Evolutionary conservation across 1,139 yeast species (phyloP).

Genomic region (Kodamaea anthophila): DNA sequence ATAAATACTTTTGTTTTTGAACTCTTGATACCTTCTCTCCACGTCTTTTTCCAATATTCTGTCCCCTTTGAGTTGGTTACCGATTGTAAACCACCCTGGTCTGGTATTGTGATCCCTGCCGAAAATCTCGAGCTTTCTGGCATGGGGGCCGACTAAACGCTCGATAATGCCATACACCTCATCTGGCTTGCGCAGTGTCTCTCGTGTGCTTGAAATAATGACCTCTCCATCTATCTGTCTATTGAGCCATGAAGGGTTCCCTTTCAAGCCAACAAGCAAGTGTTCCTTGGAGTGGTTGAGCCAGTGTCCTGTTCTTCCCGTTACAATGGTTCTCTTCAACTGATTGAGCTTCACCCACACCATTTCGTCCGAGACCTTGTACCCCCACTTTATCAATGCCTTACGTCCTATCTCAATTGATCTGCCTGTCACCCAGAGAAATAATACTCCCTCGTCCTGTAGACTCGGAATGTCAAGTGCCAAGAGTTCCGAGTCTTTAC

Average conservation of each 20-base stretch:
- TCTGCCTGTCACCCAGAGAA: conserved; percentile 93
- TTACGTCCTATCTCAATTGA: conserved; percentile 83
- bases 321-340: conserved; percentile 78
- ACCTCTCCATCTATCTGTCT: conserved; percentile 65
- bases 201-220: conserved; percentile 77
- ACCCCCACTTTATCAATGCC: conserved; percentile 79
- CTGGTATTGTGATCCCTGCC: conserved; percentile 83
- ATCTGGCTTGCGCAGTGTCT: conserved; percentile 87
- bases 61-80: conserved; percentile 68
- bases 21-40: conserved; percentile 15
- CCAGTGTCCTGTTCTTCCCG: conserved; percentile 98
- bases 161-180: conserved; percentile 84
- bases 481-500: conserved; percentile 66
- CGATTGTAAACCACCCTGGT: conserved; percentile 89
- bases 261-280: conserved; percentile 76
- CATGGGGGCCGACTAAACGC: conserved; percentile 66
- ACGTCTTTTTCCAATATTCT: conserved; percentile 57
- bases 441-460: conserved; percentile 76
- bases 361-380: conserved; percentile 66
- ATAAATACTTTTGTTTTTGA: no score
- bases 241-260: conserved; percentile 70
- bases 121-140: conserved; percentile 79
- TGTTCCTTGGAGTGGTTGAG: conserved; percentile 93
- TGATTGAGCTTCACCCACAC: conserved; percentile 92
- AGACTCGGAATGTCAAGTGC: conserved; percentile 59